Percentiles rank a stretch among this genome's conserved stretches.
Conservation (phyloP, 495 filamentous ascomycete species). For the Aspergillus asperescens region DNA sequence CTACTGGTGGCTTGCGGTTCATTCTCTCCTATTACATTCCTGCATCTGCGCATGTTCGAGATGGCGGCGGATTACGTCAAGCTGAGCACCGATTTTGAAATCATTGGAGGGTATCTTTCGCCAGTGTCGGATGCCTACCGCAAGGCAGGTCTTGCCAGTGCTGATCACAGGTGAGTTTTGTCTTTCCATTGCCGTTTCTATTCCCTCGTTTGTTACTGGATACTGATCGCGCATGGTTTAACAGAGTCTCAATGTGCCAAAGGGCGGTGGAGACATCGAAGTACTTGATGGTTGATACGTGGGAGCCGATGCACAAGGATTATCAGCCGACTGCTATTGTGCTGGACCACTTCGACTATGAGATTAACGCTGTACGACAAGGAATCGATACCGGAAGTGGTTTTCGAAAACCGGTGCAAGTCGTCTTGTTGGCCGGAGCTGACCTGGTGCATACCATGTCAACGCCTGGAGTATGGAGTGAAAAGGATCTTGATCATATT, state of each 20-base stretch:
- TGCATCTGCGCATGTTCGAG: conserved; percentile 93
- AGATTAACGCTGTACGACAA: conserved; percentile 73
- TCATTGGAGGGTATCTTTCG: conserved; percentile 77
- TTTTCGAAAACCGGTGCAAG: conserved; percentile 53
- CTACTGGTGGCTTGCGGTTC: conserved; percentile 87
- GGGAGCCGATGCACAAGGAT: conserved; percentile 65
- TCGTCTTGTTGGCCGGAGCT: conserved; percentile 73
- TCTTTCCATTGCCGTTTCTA: neutral
- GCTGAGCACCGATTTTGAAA: conserved; percentile 78
- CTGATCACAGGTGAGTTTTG: conserved; percentile 59
- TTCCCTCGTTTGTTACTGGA: neutral
- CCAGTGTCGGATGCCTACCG: conserved; percentile 85
- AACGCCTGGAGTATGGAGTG: conserved; percentile 69
- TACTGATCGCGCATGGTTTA: conserved; percentile 10
- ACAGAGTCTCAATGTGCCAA: conserved; percentile 62
- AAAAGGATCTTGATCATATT: conserved; percentile 79
- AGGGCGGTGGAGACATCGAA: conserved; percentile 70
- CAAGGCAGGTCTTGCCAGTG: conserved; percentile 77
- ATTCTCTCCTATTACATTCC: conserved; percentile 76
- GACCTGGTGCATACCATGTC: conserved; percentile 87
- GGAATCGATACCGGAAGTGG: conserved; percentile 67
- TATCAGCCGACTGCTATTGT: conserved; percentile 88
- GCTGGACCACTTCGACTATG: conserved; percentile 81
- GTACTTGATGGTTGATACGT: conserved; percentile 85
- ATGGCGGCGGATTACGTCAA: conserved; percentile 78